Conservation (phyloP, 2,329 filamentous ascomycete species). For the Leptoxyphium fumago region DNA sequence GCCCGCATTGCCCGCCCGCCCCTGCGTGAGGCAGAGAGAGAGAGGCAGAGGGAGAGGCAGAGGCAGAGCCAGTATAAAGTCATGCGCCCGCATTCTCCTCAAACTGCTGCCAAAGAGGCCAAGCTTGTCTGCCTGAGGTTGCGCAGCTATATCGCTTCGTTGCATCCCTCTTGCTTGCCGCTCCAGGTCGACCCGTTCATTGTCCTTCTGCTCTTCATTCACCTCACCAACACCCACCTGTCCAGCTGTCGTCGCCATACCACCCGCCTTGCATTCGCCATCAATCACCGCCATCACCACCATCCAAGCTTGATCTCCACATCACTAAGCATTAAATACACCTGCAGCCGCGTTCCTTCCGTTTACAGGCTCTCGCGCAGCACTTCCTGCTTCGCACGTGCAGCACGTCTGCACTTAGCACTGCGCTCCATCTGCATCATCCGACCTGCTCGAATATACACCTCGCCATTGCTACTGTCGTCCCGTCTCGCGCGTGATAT, state of each 20-base stretch:
- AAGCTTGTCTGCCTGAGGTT: too few relatives aligned
- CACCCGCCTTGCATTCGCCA: neutral
- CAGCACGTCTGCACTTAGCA: too few relatives aligned
- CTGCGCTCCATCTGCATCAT: too few relatives aligned
- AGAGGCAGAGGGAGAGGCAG: neutral
- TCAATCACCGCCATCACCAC: too few relatives aligned
- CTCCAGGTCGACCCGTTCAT: neutral
- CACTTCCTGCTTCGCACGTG: neutral
- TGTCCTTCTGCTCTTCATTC: neutral
- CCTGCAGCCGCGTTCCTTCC: neutral
- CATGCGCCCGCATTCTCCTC: neutral
- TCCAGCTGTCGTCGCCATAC: neutral
- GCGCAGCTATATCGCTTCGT: too few relatives aligned
- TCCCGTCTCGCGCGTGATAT: neutral
- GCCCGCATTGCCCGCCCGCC: too few relatives aligned
- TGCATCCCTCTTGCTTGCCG: too few relatives aligned
- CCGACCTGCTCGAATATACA: too few relatives aligned
- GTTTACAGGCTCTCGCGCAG: neutral
- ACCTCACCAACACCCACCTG: neutral
- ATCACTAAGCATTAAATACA: neutral
- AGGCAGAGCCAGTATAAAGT: neutral
- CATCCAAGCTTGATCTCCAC: too few relatives aligned
- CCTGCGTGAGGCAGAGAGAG: too few relatives aligned
- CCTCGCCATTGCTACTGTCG: too few relatives aligned
- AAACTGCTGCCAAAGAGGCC: too few relatives aligned